Evolutionary conservation across 2,329 filamentous ascomycete species (phyloP), one percentile per base, ranked within the genome.

Genomic region (Fusarium temperatum): DNA sequence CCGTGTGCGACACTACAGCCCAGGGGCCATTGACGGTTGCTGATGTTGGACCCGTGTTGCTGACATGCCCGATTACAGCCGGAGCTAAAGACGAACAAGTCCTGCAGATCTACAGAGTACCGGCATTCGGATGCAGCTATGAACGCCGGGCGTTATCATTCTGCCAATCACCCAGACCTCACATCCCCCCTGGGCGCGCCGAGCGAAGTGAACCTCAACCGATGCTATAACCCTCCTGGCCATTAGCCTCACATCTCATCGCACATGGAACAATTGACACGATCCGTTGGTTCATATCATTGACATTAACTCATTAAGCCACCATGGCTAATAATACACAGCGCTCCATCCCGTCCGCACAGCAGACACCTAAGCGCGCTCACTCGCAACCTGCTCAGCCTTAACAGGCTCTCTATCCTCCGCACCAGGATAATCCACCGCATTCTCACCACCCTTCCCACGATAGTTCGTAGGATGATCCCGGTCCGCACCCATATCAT

Each of bases 401-500:
- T 65, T 68, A 9, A 50, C 58, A 36, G 76, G 69, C 35, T 70
- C 59, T 20, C 59, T 68, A n/a, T 79, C 76, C 65, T 70, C 73
- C n/a, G 78, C 75, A 36, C 64, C 65, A 11, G 69, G 48, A 30
- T 71, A 75, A 50, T 77, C 66, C 48, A 73, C 32, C 24, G 68
- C 76, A 10, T 63, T 63, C 28, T 72, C 50, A n/a, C 65, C 68
- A 48, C 62, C 50, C 61, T 71, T 73, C 41, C 68, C 70, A 41
- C 72, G 72, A 24, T 76, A 63, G 44, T 73, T 73, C 17, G 67
- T 75, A 51, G 66, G 70, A 71, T 80, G 60, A 18, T 79, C 75
- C 20, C 69, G 79, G 36, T 83, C 82, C 2, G 81, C 79, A 2
- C 80, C 77, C 38, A 75, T 68, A 36, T 80, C 66, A 20, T 79